A percentile compares a stretch with the other conserved stretches of the same genome.
Evolutionary conservation across 495 filamentous ascomycete species (phyloP).

Genomic region (Parathielavia hyrcaniae): DNA sequence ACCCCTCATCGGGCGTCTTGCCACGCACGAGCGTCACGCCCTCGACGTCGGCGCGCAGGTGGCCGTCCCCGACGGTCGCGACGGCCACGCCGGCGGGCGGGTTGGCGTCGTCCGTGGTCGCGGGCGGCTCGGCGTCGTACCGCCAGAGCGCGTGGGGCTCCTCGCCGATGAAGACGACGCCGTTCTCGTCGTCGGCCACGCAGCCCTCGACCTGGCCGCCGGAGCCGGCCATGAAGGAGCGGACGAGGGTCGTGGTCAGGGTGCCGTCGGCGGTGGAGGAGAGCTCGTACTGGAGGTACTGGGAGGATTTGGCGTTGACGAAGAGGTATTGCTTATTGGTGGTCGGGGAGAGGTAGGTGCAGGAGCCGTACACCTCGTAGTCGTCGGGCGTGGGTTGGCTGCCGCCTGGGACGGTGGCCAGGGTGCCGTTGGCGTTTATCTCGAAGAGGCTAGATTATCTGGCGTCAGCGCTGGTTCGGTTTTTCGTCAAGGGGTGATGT

Average conservation of each 20-base stretch:
- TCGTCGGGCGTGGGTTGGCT: background rate
- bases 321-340: constrained; percentile 17
- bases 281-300: constrained; percentile 14
- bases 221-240: constrained; percentile 6
- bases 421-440: constrained; percentile 7
- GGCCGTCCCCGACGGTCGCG: constrained; percentile 3
- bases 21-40: constrained; percentile 15
- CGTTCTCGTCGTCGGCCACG: constrained; percentile 11
- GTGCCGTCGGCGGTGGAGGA: constrained; percentile 1
- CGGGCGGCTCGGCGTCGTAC: constrained; percentile 11
- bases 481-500: no score
- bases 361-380: constrained; percentile 13
- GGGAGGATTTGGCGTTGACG: constrained; percentile 13
- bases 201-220: constrained; percentile 16
- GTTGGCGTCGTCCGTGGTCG: no score
- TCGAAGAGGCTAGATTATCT: constrained; percentile 10
- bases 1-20: constrained; percentile 4
- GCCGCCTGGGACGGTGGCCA: constrained; percentile 7
- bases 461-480: background rate
- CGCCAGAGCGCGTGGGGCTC: constrained; percentile 13
- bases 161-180: constrained; percentile 11
- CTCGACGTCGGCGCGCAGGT: constrained; percentile 9
- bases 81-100: constrained; percentile 2
- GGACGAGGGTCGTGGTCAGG: constrained; percentile 6
- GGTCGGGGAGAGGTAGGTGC: constrained; percentile 13